These are phyloP conservation scores for Linnemannia elongata DNA, from an alignment of 192 early-diverging fungal genomes.

Conservation along the genomic window DNA sequence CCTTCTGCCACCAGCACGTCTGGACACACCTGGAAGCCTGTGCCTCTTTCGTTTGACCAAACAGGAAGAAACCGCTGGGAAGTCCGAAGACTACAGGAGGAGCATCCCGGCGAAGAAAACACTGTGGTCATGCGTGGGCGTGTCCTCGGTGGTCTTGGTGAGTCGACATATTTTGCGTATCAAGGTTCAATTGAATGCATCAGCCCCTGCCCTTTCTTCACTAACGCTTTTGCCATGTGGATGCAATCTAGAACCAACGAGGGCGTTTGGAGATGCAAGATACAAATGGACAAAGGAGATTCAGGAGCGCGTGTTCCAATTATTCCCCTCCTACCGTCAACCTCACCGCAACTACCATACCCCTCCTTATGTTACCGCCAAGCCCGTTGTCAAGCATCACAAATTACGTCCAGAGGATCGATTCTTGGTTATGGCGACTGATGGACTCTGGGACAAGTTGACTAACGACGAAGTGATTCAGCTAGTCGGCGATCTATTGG, in stretches of 20 bases:
- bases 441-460: conserved; percentile 87
- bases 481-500: conserved; percentile 61
- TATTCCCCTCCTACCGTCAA: conserved; percentile 56
- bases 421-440: conserved; percentile 87
- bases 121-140: conserved; percentile 71
- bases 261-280: conserved; percentile 77
- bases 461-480: conserved; percentile 72
- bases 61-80: conserved; percentile 71
- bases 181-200: background rate
- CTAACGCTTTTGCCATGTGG: background rate
- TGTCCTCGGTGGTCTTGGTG: conserved; percentile 68
- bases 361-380: conserved; percentile 85
- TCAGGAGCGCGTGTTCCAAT: conserved; percentile 49
- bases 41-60: conserved; percentile 76
- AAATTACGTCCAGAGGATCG: conserved; percentile 70
- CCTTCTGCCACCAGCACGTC: conserved; percentile 10
- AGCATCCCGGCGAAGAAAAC: conserved; percentile 82
- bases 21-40: conserved; percentile 59
- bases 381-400: conserved; percentile 78
- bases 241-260: conserved; percentile 57
- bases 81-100: conserved; percentile 65
- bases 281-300: conserved; percentile 59
- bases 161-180: background rate
- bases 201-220: background rate
- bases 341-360: conserved; percentile 64